Base-by-base conservation (phyloP, 192 early-diverging fungal species). In the Umbelopsis isabellina region DNA sequence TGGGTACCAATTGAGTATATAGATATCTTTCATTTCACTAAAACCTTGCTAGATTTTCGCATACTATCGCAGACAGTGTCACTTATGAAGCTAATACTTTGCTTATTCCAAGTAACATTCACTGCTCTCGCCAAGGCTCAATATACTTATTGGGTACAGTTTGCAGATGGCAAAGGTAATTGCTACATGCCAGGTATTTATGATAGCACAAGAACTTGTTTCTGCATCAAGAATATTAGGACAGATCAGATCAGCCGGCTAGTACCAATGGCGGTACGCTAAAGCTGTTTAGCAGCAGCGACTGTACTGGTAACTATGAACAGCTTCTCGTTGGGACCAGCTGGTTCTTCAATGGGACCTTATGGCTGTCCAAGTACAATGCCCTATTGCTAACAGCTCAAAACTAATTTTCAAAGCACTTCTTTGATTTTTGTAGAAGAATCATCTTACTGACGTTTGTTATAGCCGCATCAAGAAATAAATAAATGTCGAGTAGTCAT, bases 181-280 rank as follows among this genome's bases (percentile, higher is more conserved):
- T 48, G 46, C 46, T 48, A 48, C 46, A 48, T 48, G 46, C 46
- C 46, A 48, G 46, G 46, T 1, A 48, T 64, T 45, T 35, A 72
- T 61, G 20, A 48, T 3, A 64, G 33, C 58, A 27, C 47, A n/a
- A 15, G 70, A 21, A 35, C 4, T 22, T 72, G 70, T 44, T 37
- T 65, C 22, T 72, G 70, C 47, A 46, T 72, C 61, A 72, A 72
- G 70, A 72, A 72, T 25, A 72, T 64, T 3, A 55, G 65, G n/a
- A 50, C 70, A 21, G 47, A 16, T 47, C 37, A 65, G 44, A 65
- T 72, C 25, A n/a, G n/a, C n/a, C n/a, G n/a, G 4, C 20, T 33
- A 48, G 52, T 46, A 65, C 10, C 18, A 46, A 72, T 21, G 61
- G 11, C 11, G 61, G 30, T 4, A 50, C 61, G 21, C 45, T 49